These are phyloP conservation scores for Dendrobium officinale DNA, from an alignment of 106 monocot genomes.

Conservation along the genomic window DNA sequence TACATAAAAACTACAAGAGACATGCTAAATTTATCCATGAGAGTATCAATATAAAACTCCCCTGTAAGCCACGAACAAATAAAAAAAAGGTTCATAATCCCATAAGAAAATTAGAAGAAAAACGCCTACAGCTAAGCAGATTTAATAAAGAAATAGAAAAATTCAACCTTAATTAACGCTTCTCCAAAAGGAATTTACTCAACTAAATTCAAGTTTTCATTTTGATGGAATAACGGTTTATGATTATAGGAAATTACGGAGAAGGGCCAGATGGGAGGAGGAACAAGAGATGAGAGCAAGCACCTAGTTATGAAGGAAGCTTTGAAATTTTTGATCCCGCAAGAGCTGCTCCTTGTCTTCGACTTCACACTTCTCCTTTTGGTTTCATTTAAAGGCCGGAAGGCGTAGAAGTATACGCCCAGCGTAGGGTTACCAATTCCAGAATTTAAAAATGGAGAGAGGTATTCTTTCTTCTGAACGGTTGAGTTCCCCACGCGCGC, in stretches of 20 bases:
- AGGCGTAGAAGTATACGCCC: too few relatives aligned
- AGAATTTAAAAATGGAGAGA: too few relatives aligned
- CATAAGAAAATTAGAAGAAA: neutral
- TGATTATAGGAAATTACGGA: neutral
- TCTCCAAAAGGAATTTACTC: neutral
- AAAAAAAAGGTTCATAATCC: neutral
- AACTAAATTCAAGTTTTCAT: neutral
- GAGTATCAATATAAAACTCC: neutral
- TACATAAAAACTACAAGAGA: neutral
- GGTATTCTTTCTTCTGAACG: too few relatives aligned
- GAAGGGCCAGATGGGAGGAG: neutral
- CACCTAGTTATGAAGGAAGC: constrained; percentile 10
- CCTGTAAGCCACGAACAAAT: neutral
- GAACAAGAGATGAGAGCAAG: constrained; percentile 7
- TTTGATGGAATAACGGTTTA: neutral
- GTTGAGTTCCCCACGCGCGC: too few relatives aligned
- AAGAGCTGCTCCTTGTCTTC: constrained; percentile 2
- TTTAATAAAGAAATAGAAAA: neutral
- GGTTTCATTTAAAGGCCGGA: too few relatives aligned
- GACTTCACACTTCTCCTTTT: neutral
- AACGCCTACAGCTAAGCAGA: neutral
- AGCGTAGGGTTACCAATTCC: too few relatives aligned
- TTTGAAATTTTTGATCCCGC: constrained; percentile 1
- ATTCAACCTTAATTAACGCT: neutral
- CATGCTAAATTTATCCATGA: neutral